phyloP scores from a whole-genome alignment of 768 basidiomycete genomes.

The Naganishia vishniacii region DNA sequence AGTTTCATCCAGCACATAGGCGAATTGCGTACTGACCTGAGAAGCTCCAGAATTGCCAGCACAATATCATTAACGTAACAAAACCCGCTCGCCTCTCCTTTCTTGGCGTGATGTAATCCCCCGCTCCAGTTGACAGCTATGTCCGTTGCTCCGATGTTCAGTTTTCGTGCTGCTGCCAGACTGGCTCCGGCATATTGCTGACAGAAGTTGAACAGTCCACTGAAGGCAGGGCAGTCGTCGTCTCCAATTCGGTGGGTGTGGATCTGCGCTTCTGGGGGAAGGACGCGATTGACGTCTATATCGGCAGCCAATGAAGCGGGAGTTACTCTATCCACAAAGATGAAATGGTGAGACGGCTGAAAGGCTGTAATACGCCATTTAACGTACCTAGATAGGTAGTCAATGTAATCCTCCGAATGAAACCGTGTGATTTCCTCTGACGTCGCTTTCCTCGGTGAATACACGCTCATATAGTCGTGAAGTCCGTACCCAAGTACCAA shows the following conservation, averaged over 20 bases:
- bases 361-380: background rate
- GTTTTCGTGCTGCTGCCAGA: conserved; percentile 80
- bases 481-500: conserved; percentile 93
- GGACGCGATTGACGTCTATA: conserved; percentile 12
- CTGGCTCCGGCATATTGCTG: conserved; percentile 89
- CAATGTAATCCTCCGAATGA: conserved; percentile 91
- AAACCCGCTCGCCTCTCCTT: conserved; percentile 95
- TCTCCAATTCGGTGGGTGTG: conserved; percentile 26
- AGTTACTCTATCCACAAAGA: conserved; percentile 2
- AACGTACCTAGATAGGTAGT: conserved; percentile 80
- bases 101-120: conserved; percentile 95
- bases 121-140: conserved; percentile 99
- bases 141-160: conserved; percentile 77
- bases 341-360: background rate
- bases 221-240: conserved; percentile 94
- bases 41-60: conserved; percentile 82
- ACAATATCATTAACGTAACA: conserved; percentile 98
- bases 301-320: conserved; percentile 22
- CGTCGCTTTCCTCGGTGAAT: conserved; percentile 80
- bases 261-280: conserved; percentile 20
- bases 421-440: conserved; percentile 82
- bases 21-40: conserved; percentile 58
- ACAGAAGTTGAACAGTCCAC: conserved; percentile 91
- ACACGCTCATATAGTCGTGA: conserved; percentile 92
- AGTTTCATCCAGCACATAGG: background rate